Conservation (phyloP, 495 filamentous ascomycete genomes). For the Lentithecium fluviatile region DNA sequence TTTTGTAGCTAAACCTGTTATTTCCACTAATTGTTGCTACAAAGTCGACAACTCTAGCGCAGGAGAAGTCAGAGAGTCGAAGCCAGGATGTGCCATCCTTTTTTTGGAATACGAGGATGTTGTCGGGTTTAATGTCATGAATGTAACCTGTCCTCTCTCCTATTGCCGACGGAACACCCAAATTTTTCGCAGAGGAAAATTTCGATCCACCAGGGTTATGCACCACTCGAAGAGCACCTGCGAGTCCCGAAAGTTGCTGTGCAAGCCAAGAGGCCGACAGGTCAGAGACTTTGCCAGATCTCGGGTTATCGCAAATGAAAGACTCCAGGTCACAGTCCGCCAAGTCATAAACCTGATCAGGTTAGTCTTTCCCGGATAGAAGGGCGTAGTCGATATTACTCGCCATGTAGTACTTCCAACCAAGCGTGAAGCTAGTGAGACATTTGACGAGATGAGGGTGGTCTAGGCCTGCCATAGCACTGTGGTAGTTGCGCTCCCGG, state of each 20-base stretch:
- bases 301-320: not conserved
- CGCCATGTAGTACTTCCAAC: conserved; percentile 10
- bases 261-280: not conserved
- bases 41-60: conserved; percentile 9
- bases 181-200: not conserved
- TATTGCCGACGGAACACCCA: not conserved
- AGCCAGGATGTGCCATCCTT: not conserved
- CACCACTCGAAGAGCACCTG: conserved; percentile 7
- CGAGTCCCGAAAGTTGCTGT: conserved; percentile 11
- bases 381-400: no score
- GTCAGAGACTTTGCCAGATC: not conserved
- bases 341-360: conserved; percentile 6
- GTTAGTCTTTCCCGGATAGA: no score
- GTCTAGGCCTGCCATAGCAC: not conserved
- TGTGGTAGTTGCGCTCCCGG: conserved; percentile 6
- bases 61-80: conserved; percentile 10
- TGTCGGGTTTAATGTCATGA: conserved; percentile 18
- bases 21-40: conserved; percentile 11
- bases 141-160: conserved; percentile 6
- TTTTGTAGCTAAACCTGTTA: conserved; percentile 1
- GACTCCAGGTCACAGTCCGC: conserved; percentile 9
- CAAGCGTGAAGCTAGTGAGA: conserved; percentile 12
- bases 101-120: conserved; percentile 7
- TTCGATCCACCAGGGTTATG: not conserved
- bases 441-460: conserved; percentile 9